A percentile compares a stretch with the other conserved stretches of the same genome.
Evolutionary conservation across 352 stramenopile genomes (phyloP).

Genomic region (Phytophthora hibernalis): DNA sequence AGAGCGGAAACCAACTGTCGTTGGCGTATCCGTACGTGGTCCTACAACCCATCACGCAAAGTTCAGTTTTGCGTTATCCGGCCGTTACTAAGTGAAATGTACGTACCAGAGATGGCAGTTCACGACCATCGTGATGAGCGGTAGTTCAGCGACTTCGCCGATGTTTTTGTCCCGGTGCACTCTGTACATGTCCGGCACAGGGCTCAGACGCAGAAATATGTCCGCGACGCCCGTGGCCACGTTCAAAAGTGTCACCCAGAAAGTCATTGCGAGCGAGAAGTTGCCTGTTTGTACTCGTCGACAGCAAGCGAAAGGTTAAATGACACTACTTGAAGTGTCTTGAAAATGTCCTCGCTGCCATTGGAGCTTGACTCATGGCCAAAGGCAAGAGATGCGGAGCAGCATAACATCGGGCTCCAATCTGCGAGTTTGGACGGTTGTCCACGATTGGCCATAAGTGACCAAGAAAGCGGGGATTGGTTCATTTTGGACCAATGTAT

Average conservation of each 20-base stretch:
- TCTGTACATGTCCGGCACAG: conserved; percentile 37
- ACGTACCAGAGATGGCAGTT: conserved; percentile 42
- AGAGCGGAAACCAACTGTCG: conserved; percentile 35
- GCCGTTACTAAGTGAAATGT: background rate
- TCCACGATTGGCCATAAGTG: conserved; percentile 12
- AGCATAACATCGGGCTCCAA: conserved; percentile 12
- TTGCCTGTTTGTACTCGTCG: conserved; percentile 3
- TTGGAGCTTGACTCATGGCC: background rate
- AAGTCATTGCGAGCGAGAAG: conserved; percentile 14
- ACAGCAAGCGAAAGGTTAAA: conserved; percentile 9
- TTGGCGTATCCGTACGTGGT: conserved; percentile 36
- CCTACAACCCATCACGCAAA: conserved; percentile 17
- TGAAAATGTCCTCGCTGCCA: background rate
- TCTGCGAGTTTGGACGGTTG: conserved; percentile 15
- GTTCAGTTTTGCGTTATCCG: conserved; percentile 19
- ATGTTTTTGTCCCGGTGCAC: conserved; percentile 37
- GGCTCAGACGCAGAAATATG: conserved; percentile 32
- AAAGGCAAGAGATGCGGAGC: background rate
- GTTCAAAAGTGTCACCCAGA: conserved; percentile 30
- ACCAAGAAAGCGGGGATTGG: background rate
- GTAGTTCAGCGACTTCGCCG: conserved; percentile 32
- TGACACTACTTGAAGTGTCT: conserved; percentile 10
- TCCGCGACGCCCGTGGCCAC: conserved; percentile 28
- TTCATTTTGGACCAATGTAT: background rate
- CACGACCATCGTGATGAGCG: conserved; percentile 31